A percentile compares a stretch with the other conserved stretches of the same genome.
phyloP scores from a whole-genome alignment of 108 stramenopile genomes.

The Cyclotella choctawhatcheeana region DNA sequence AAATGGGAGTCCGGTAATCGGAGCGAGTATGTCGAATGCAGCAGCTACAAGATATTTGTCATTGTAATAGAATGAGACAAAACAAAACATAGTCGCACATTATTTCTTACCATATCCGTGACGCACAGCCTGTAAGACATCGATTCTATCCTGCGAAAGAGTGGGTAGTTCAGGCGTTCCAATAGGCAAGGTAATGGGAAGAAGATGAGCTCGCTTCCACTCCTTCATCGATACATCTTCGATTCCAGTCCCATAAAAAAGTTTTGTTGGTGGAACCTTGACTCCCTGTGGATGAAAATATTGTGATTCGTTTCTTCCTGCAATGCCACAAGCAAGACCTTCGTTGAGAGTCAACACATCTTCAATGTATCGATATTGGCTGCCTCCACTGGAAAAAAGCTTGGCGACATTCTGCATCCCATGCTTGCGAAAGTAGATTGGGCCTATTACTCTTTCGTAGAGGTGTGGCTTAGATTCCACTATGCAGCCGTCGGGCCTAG shows the following conservation, averaged over 20 bases:
- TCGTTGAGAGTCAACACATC: conserved; percentile 55
- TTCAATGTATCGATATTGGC: conserved; percentile 59
- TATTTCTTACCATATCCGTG: conserved; percentile 36
- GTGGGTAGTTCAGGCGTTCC: conserved; percentile 51
- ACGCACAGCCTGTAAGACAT: conserved; percentile 50
- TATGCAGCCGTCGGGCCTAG: conserved; percentile 51
- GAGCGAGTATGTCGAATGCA: conserved; percentile 55
- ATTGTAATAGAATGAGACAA: neutral
- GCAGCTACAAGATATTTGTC: conserved; percentile 20
- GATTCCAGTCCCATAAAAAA: conserved; percentile 37
- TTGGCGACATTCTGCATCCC: conserved; percentile 49
- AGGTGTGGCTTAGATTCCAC: conserved; percentile 53
- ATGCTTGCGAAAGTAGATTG: conserved; percentile 54
- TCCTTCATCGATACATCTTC: conserved; percentile 15
- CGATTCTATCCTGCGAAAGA: conserved; percentile 57
- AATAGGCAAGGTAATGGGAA: conserved; percentile 43
- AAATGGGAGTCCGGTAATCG: conserved; percentile 45
- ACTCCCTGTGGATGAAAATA: conserved; percentile 27
- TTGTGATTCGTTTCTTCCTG: conserved; percentile 19
- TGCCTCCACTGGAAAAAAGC: conserved; percentile 46
- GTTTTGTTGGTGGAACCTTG: conserved; percentile 52
- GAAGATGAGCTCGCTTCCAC: conserved; percentile 53
- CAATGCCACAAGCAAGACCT: conserved; percentile 46
- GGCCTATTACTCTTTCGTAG: conserved; percentile 57
- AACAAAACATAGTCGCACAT: neutral